Base-by-base conservation (phyloP, 495 filamentous ascomycete species). In the Acidiella bohemica region DNA sequence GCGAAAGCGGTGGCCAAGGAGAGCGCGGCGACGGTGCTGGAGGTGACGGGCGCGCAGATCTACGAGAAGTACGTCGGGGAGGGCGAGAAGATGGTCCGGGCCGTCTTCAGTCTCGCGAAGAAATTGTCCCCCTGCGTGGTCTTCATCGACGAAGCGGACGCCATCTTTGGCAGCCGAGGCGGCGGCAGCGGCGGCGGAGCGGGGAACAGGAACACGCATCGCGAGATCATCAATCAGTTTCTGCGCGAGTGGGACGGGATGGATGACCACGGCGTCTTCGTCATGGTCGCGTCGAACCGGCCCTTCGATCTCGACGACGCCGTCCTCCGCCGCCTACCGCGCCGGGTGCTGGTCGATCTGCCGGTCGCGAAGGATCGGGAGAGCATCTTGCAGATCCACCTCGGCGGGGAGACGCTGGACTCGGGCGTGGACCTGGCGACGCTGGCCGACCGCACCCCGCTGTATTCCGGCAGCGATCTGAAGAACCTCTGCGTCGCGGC, bases 271-370 rank as follows among this genome's bases (percentile, higher is more conserved):
- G 80, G 79, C 5, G 84, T 87, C 2, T 96, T 97, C 59, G 92
- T 97, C 57, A 95, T 97, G 92, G 85, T 96, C 0, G 90, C 90
- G n/a, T 94, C 85, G 10, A 96, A 96, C 55, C 67, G 88, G 11
- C 88, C 88, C 0, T 94, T 93, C 43, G 87, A 96, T 52, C 72
- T 97, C 1, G 90, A 97, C 52, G 90, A 97, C 51, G 90, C 90
- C 2, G 84, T 93, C 16, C 73, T 97, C 16, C 71, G 90, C 1
- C 70, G 80, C 21, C 70, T 97, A 16, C 92, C 90, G 5, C 66
- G 90, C 17, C 70, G 84, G 40, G 66, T 97, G 11, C 67, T 96
- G 0, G 78, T 97, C 29, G 90, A 97, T 55, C 67, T 97, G 4
- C 90, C 90, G 0, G 72, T 76, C 0, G 70, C 78, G 48, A 64